phyloP scores from a whole-genome alignment of 2,329 filamentous ascomycete genomes.

The Sporothrix luriei region DNA sequence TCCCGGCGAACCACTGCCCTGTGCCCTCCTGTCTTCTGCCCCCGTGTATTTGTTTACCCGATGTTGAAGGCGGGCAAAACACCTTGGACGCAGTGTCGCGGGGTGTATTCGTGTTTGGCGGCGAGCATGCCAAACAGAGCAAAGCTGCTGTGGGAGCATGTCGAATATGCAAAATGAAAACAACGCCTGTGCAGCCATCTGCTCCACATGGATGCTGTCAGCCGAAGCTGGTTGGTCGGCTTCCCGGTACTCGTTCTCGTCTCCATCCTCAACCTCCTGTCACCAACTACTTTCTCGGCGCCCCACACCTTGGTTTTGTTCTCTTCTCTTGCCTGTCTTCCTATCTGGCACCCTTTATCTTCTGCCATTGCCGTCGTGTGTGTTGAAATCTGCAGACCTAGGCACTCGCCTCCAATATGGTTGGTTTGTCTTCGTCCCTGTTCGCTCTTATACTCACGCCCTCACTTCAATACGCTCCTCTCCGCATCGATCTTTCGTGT shows the following conservation, averaged over 20 bases:
- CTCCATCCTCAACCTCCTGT: neutral
- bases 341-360: neutral
- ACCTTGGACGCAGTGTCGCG: neutral
- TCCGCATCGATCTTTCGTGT: conserved; percentile 24
- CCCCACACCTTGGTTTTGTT: neutral
- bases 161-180: conserved; percentile 24
- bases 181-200: conserved; percentile 21
- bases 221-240: neutral
- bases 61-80: conserved; percentile 29
- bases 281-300: no score
- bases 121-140: conserved; percentile 9
- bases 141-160: neutral
- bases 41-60: conserved; percentile 4
- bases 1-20: neutral
- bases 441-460: neutral
- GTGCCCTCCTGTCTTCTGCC: conserved; percentile 6
- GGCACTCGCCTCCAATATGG: conserved; percentile 26
- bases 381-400: conserved; percentile 33
- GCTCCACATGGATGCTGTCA: conserved; percentile 2
- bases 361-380: conserved; percentile 26
- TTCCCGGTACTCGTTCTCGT: neutral
- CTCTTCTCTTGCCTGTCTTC: neutral
- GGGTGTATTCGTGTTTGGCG: conserved; percentile 15
- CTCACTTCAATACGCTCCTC: neutral
- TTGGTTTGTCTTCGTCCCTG: neutral